These are phyloP conservation scores for Spergularia marina DNA, from an alignment of 148 eudicot species.

Conservation along the genomic window DNA sequence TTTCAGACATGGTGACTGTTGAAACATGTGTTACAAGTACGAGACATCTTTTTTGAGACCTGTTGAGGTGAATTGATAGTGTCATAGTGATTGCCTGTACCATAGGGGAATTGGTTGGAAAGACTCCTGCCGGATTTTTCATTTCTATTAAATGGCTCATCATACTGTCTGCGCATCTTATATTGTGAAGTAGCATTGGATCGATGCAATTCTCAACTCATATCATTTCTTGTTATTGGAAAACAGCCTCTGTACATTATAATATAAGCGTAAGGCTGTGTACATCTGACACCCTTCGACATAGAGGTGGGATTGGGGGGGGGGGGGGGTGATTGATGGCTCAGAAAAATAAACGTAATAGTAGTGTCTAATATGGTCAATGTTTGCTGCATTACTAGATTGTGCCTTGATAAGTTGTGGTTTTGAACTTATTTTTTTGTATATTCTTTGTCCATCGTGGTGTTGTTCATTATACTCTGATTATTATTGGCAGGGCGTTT, in stretches of 20 bases:
- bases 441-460: neutral
- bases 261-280: too few species aligned
- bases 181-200: too few species aligned
- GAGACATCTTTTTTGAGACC: constrained; percentile 3
- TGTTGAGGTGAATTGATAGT: neutral
- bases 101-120: neutral
- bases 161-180: too few species aligned
- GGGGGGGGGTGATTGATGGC: neutral
- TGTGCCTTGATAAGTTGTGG: neutral
- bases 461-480: constrained; percentile 5
- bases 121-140: constrained; percentile 1
- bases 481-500: constrained; percentile 64
- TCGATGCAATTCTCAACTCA: too few species aligned
- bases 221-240: too few species aligned
- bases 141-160: too few species aligned
- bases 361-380: neutral
- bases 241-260: too few species aligned
- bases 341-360: neutral
- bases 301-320: too few species aligned
- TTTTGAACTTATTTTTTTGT: neutral
- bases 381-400: neutral
- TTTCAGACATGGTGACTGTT: neutral
- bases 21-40: neutral
- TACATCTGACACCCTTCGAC: too few species aligned
- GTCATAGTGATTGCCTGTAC: neutral